Conservation (phyloP, 1,139 yeast species). For the Saccharomyces hybrid region DNA sequence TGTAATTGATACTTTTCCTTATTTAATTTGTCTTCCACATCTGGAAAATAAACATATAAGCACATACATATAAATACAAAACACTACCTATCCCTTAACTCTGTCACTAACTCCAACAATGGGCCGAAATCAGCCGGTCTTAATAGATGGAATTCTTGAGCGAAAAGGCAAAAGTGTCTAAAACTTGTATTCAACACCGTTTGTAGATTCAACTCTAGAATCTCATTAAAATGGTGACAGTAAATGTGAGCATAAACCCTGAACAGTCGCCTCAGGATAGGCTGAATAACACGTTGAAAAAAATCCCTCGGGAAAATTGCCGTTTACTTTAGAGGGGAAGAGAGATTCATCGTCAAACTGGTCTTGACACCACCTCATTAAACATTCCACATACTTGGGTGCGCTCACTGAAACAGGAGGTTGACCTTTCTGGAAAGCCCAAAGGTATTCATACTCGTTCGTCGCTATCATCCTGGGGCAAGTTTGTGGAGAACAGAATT, state of each 20-base stretch:
- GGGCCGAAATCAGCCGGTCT: constrained; percentile 86
- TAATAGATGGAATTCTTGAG: constrained; percentile 73
- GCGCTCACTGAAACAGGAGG: constrained; percentile 78
- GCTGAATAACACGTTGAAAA: constrained; percentile 64
- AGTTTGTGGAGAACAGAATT: constrained; percentile 84
- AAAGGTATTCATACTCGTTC: constrained; percentile 88
- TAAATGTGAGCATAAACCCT: constrained; percentile 97
- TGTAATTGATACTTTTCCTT: neutral
- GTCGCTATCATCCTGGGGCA: constrained; percentile 98
- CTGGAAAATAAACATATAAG: neutral
- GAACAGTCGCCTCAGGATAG: constrained; percentile 81
- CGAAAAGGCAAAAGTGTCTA: constrained; percentile 85
- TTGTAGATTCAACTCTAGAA: constrained; percentile 83
- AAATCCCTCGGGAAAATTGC: constrained; percentile 70
- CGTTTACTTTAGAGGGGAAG: constrained; percentile 85
- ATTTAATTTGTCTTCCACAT: neutral
- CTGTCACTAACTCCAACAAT: constrained; percentile 72
- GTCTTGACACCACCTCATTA: constrained; percentile 91
- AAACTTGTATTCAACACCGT: constrained; percentile 89
- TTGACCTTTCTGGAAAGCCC: constrained; percentile 52
- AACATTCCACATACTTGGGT: constrained; percentile 84
- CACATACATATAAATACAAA: neutral
- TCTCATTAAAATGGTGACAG: constrained; percentile 95
- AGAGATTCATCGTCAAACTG: constrained; percentile 82
- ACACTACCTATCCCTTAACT: constrained; percentile 34